These are phyloP conservation scores for Olyra latifolia DNA, from an alignment of 176 grass and related monocot genomes.

Conservation along the genomic window DNA sequence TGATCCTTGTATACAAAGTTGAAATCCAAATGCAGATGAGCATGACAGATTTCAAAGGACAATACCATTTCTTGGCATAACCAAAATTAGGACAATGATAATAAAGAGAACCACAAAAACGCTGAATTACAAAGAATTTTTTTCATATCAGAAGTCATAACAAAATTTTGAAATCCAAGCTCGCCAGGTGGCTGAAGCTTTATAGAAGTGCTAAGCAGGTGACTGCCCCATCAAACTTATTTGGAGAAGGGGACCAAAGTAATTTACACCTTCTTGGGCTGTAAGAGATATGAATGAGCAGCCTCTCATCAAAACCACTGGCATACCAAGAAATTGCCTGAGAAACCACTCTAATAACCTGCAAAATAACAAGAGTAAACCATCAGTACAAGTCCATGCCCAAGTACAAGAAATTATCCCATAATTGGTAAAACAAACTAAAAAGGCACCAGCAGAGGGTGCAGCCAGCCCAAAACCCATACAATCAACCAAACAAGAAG, in stretches of 20 bases:
- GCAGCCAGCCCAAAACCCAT: not conserved
- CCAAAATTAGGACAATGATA: not conserved
- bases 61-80: constrained; percentile 17
- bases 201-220: not conserved
- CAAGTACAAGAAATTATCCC: not conserved
- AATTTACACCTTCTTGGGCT: constrained; percentile 75
- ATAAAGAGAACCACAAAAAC: not conserved
- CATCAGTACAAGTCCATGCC: not conserved
- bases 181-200: not conserved
- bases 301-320: constrained; percentile 57
- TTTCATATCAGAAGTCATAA: not conserved
- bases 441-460: not conserved
- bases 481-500: constrained; percentile 14
- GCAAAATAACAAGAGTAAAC: constrained; percentile 17
- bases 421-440: not conserved
- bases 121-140: not conserved
- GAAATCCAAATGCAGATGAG: not conserved
- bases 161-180: not conserved
- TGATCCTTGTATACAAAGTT: not conserved
- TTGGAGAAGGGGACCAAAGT: not conserved
- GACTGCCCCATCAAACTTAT: not conserved
- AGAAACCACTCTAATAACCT: constrained; percentile 70
- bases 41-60: constrained; percentile 2
- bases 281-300: constrained; percentile 90
- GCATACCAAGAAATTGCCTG: constrained; percentile 55